These are phyloP conservation scores for Inonotus obliquus DNA, from an alignment of 1,284 basidiomycete species.

Conservation along the genomic window DNA sequence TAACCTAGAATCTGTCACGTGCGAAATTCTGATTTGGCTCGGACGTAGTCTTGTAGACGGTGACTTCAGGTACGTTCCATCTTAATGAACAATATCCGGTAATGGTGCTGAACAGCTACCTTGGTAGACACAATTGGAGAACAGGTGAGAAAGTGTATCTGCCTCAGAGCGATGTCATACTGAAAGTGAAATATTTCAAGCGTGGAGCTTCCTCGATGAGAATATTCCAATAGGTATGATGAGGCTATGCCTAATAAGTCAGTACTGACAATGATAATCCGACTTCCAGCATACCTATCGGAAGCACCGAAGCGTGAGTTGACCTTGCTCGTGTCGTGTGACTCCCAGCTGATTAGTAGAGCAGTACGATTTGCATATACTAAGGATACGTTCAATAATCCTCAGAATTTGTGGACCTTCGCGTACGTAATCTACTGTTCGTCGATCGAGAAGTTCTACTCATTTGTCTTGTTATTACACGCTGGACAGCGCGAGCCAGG, in stretches of 20 bases:
- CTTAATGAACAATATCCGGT: background rate
- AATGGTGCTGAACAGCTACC: background rate
- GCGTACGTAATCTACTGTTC: slow-evolving; percentile 35
- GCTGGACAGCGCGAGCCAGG: background rate
- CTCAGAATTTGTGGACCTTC: slow-evolving; percentile 55
- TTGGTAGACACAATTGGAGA: slow-evolving; percentile 49
- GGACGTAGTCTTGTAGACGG: slow-evolving; percentile 41
- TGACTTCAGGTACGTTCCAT: slow-evolving; percentile 41
- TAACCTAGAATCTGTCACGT: background rate
- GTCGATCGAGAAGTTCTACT: background rate
- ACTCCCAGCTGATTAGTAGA: background rate
- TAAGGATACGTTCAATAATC: slow-evolving; percentile 57
- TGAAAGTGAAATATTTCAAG: background rate
- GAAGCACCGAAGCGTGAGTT: slow-evolving; percentile 32
- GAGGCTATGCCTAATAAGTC: slow-evolving; percentile 27
- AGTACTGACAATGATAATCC: slow-evolving; percentile 30
- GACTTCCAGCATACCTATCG: slow-evolving; percentile 27
- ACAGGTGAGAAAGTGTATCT: slow-evolving; percentile 30
- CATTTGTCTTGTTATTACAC: background rate
- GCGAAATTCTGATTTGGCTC: background rate
- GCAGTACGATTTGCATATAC: slow-evolving; percentile 58
- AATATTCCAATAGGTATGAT: slow-evolving; percentile 38
- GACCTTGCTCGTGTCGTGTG: background rate
- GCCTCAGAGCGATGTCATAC: background rate
- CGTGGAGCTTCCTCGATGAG: slow-evolving; percentile 44